Evolutionary conservation across 257 asterid genomes (phyloP), one percentile per base, ranked within the genome.

Genomic region (Forsythia viridissima): DNA sequence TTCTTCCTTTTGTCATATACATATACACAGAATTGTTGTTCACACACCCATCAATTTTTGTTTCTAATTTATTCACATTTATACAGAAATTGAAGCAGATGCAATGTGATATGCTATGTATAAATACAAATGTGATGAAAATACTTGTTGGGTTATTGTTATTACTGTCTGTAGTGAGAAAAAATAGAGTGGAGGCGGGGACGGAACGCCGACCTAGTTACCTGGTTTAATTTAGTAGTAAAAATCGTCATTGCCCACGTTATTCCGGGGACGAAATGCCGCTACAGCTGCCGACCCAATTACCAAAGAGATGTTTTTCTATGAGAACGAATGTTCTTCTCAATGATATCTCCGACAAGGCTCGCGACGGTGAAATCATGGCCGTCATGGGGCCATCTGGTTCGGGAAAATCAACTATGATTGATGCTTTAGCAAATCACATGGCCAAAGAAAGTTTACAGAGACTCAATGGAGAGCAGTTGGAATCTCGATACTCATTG

Each of bases 331-430:
- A 86, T 42, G 80, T 78, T 5, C 80, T 88, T 1, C 79, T 88
- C 3, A 87, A 86, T 57, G 85, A 77, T 6, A 73, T 86, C 46
- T 88, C 90, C 4, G 90, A 89, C 9, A 86, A 88, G 86, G 92
- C 89, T 4, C 81, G 81, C 0, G 89, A 88, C 5, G 90, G 92
- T 0, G 89, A 88, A 21, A 80, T 88, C 77, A 59, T 86, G 37
- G 92, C 92, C 0, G 88, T 88, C 16, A 77, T 88, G 2, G 92
- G 92, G 0, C 88, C 90, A 6, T 86, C 89, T 0, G 92, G 90
- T 4, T 84, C 89, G 0, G 92, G 90, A 11, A 88, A 88, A 75
- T 86, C 92, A 0, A 88, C 92, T 0, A 67, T 88, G 13, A 86
- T 88, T 41, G 92, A 88, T 66, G 89, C 92, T 4, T 77, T 88